Base-by-base conservation (phyloP, 2,329 filamentous ascomycete species). In the Incumbomyces delicatus region DNA sequence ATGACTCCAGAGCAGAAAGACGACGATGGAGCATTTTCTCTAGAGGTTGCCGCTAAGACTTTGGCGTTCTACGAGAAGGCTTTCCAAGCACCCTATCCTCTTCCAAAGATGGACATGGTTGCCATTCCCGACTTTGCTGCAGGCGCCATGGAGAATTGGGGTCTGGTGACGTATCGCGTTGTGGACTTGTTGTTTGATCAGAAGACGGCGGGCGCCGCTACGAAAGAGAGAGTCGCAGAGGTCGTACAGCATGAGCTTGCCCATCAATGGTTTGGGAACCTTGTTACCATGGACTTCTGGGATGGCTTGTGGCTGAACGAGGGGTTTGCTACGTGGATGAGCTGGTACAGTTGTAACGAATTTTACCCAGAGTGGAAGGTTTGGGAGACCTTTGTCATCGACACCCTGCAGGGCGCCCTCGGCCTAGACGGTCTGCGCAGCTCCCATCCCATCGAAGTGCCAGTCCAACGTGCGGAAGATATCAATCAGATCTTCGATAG, bases 321-420 rank as follows among this genome's bases (percentile, higher is more conserved):
- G 65, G 87, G 87, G 31, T 94, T 94, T 58, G 87, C 87, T 29
- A 94, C 87, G 33, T 87, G 85, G 81, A 88, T 92, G 86, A 89
- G 85, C 50, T 84, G 87, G 87, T 92, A 92, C 68, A 88, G 86
- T 36, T 94, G 87, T 75, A 90, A 96, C 64, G 77, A 78, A 48
- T 95, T 96, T 73, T 96, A 89, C 68, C 90, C 90, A 7, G 90
- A 96, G 66, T 96, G 90, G 90, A 94, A 94, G 68, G 87, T 96
- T 12, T 96, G 90, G 90, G 80, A 96, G 66, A 83, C 81, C 22
- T 96, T 95, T 63, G 89, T 96, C 47, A 89, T 86, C 29, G 89
- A 95, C 61, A 94, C 87, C 60, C 76, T 96, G 48, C 87, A 94
- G 63, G 83, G 85, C 53, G 90, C 90, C 1, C 74, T 96, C 32